Evolutionary conservation across 768 basidiomycete species (phyloP), one percentile per base, ranked within the genome.

Genomic region (Rhizopogon vulgaris): DNA sequence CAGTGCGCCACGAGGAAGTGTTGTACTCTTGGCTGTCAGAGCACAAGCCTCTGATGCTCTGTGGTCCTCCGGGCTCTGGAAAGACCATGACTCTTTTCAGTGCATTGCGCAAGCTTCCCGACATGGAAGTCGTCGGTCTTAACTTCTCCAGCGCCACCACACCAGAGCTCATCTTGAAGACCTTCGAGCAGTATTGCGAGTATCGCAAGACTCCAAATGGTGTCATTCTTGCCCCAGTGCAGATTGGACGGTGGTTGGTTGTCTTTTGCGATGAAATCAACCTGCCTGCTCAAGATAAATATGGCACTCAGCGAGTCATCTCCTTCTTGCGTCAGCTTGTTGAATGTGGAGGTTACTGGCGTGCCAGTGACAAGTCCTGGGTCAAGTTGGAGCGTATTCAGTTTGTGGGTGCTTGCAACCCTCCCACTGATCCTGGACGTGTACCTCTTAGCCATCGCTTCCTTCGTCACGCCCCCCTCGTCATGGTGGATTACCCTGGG

Each of bases 181-280:
- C 96, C 6, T 98, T 99, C 67, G 96, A 98, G 67, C 96, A 99
- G 71, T 96, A 99, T 64, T 99, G 96, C 73, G 96, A 99, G 71
- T 97, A 95, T 64, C 80, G 94, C 51, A 98, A 98, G 73, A 98
- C 96, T 4, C 93, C 96, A 11, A 98, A 94, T 61, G 96, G 96
- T n/a, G 90, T 96, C 42, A 82, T 97, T 42, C 82, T 99, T 48
- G 86, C 96, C 3, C 96, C 96, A 9, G 72, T 87, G 3, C 94
- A 97, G 63, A 93, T 97, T 56, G 95, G 95, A 25, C 85, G 94
- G 41, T 99, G 96, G 96, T 79, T 99, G 45, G 94, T 99, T 32
- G 87, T 99, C n/a, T 99, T 99, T 74, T 99, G 96, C 67, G 96
- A 99, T 66, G 96, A 99, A 69, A 98, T 99, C 76, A 99, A 99